phyloP scores from a whole-genome alignment of 2,329 filamentous ascomycete genomes.

The Exophiala dermatitidis region DNA sequence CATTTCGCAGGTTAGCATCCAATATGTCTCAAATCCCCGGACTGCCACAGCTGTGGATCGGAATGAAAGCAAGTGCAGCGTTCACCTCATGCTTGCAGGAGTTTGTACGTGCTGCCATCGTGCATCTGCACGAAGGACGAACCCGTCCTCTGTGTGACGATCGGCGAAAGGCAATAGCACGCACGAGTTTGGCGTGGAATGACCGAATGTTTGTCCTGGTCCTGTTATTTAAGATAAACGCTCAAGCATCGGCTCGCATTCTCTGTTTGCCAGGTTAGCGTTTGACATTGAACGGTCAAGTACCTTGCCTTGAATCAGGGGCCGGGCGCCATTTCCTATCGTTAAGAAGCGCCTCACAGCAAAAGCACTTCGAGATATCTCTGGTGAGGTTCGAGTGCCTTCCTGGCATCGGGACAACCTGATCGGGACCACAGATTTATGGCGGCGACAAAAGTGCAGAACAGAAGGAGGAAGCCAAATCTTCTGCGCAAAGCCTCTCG shows the following conservation, averaged over 20 bases:
- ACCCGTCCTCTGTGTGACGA: conserved; percentile 15
- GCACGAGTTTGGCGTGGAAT: conserved; percentile 1
- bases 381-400: not conserved
- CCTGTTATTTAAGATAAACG: conserved; percentile 8
- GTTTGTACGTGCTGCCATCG: conserved; percentile 16
- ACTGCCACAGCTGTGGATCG: conserved; percentile 12
- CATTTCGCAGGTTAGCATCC: not conserved
- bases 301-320: not conserved
- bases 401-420: not conserved
- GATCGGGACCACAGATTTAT: not conserved
- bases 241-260: not conserved
- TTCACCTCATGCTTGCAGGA: conserved; percentile 17
- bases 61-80: conserved; percentile 3
- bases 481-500: not conserved
- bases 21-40: conserved; percentile 15
- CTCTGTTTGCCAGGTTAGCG: not conserved
- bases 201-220: not conserved
- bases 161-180: not conserved
- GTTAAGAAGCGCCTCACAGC: not conserved
- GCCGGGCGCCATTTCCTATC: not conserved
- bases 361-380: not conserved
- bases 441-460: not conserved
- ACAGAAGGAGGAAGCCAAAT: not conserved
- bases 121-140: conserved; percentile 14
- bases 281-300: not conserved